Evolutionary conservation across 495 filamentous ascomycete genomes (phyloP).

Genomic region (Wilcoxina mikolae): DNA sequence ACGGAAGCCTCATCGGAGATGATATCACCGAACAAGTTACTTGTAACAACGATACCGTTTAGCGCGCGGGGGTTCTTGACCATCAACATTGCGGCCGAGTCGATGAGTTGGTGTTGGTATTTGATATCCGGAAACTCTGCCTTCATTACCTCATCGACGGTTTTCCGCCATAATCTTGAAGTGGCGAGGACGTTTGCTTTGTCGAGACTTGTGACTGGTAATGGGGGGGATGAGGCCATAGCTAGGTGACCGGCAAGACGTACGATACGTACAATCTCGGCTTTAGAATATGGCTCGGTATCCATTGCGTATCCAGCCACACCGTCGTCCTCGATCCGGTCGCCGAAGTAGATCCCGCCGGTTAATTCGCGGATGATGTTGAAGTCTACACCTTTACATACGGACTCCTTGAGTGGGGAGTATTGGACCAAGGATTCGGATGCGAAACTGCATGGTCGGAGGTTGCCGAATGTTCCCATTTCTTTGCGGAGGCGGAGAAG

Average conservation of each 20-base stretch:
- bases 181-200: conserved; percentile 97
- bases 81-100: conserved; percentile 94
- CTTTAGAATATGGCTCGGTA: conserved; percentile 74
- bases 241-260: conserved; percentile 73
- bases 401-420: conserved; percentile 75
- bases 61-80: conserved; percentile 82
- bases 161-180: conserved; percentile 76
- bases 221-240: conserved; percentile 59
- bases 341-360: conserved; percentile 93
- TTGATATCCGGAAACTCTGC: conserved; percentile 82
- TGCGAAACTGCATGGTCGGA: conserved; percentile 94
- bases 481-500: conserved; percentile 87
- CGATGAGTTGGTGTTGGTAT: conserved; percentile 82
- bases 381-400: conserved; percentile 83
- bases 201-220: conserved; percentile 76
- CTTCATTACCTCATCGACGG: conserved; percentile 61
- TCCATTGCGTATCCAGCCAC: conserved; percentile 64
- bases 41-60: conserved; percentile 86
- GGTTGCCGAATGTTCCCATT: conserved; percentile 88
- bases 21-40: conserved; percentile 94
- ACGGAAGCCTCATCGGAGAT: conserved; percentile 93
- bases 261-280: conserved; percentile 81
- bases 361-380: conserved; percentile 91
- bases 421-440: conserved; percentile 70
- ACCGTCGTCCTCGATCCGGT: conserved; percentile 76